Evolutionary conservation across 306 rosid genomes (phyloP).

Genomic region (Ormosia semicastrata): DNA sequence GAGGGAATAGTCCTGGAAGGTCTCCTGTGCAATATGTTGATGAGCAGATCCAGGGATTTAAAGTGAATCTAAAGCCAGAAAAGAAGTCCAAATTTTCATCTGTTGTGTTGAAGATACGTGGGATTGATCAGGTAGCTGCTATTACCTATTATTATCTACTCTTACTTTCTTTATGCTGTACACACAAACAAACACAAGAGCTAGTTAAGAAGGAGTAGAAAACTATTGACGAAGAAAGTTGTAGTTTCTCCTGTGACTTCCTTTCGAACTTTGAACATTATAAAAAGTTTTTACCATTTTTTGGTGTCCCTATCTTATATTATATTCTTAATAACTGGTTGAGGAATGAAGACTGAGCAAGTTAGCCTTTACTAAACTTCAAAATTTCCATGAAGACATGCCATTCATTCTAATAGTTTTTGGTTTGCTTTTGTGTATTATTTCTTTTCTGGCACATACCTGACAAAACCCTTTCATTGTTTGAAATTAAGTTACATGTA

Average conservation of each 20-base stretch:
- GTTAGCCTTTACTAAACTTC: not conserved
- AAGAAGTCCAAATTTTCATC: constrained; percentile 93
- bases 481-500: not conserved
- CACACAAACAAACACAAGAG: not conserved
- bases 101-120: constrained; percentile 92
- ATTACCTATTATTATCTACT: not conserved
- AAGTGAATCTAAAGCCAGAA: constrained; percentile 86
- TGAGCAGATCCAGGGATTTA: constrained; percentile 87
- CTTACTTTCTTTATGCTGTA: not conserved
- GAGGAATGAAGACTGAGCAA: not conserved
- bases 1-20: constrained; percentile 91
- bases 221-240: not conserved
- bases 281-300: not conserved
- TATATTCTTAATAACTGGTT: constrained; percentile 11
- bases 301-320: not conserved
- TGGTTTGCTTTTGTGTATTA: not conserved
- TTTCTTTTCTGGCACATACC: not conserved
- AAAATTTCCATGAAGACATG: not conserved
- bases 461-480: not conserved
- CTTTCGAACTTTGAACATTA: not conserved
- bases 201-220: not conserved
- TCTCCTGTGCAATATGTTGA: constrained; percentile 77
- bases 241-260: constrained; percentile 10
- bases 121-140: constrained; percentile 85
- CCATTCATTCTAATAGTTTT: not conserved